phyloP scores from a whole-genome alignment of 495 filamentous ascomycete species.

The Podospora pseudocomata region DNA sequence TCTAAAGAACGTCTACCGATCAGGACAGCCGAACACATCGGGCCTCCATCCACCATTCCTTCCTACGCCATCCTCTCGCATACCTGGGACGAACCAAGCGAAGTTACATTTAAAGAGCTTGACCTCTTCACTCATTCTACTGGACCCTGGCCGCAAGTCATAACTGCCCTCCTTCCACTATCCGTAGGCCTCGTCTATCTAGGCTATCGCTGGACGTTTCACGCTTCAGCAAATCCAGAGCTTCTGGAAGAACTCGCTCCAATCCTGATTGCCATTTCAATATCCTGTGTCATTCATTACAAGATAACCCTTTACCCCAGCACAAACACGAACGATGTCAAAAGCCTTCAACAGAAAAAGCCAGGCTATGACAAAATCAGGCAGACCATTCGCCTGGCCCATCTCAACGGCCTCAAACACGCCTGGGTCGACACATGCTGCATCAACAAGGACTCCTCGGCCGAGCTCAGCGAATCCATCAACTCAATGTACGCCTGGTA shows the following conservation, averaged over 20 bases:
- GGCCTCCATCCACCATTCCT: neutral
- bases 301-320: too few relatives aligned
- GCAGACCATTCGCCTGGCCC: neutral
- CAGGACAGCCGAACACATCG: too few relatives aligned
- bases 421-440: conserved; percentile 46
- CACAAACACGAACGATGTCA: too few relatives aligned
- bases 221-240: too few relatives aligned
- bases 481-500: conserved; percentile 50
- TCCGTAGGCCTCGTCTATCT: too few relatives aligned
- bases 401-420: conserved; percentile 8
- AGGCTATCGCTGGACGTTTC: too few relatives aligned
- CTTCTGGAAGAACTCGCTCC: too few relatives aligned
- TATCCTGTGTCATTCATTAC: too few relatives aligned
- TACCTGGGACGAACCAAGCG: conserved; percentile 18
- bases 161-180: too few relatives aligned
- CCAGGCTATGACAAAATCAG: conserved; percentile 2
- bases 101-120: conserved; percentile 6
- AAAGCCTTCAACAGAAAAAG: neutral
- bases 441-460: conserved; percentile 41
- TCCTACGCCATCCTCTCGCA: conserved; percentile 22
- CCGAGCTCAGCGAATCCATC: conserved; percentile 41
- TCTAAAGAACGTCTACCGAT: too few relatives aligned
- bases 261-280: too few relatives aligned
- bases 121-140: neutral
- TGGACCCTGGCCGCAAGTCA: too few relatives aligned